Conservation (phyloP, 768 basidiomycete genomes). For the Sporobolomyces pararoseus region DNA sequence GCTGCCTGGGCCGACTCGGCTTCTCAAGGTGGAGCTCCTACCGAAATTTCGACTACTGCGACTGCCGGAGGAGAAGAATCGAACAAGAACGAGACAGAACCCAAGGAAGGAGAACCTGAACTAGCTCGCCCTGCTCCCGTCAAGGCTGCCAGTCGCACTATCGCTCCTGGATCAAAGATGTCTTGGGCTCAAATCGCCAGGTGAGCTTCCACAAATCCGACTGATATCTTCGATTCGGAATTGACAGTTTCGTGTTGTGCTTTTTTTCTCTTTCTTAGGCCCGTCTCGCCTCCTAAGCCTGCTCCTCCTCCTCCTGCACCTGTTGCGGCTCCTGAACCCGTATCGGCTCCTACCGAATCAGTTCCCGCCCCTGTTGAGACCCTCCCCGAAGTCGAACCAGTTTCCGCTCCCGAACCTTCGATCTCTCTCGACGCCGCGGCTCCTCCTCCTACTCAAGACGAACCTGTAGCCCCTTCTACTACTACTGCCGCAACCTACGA, state of each 20-base stretch:
- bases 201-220: constrained; percentile 9
- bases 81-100: not conserved
- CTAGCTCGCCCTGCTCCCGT: not conserved
- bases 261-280: constrained; percentile 15
- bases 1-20: constrained; percentile 19
- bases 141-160: constrained; percentile 24
- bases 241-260: not conserved
- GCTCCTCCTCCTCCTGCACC: constrained; percentile 24
- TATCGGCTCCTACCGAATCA: constrained; percentile 6
- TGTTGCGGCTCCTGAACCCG: constrained; percentile 1
- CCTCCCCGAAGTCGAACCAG: constrained; percentile 10
- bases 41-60: constrained; percentile 26
- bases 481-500: constrained; percentile 33
- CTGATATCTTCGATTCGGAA: no score
- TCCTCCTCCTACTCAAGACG: constrained; percentile 5
- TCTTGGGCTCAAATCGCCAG: constrained; percentile 41
- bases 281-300: constrained; percentile 31
- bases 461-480: constrained; percentile 28
- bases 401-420: constrained; percentile 23
- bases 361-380: constrained; percentile 10
- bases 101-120: constrained; percentile 10
- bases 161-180: constrained; percentile 36
- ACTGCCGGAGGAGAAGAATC: constrained; percentile 24
- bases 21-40: constrained; percentile 13
- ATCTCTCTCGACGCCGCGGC: constrained; percentile 30